These are phyloP conservation scores for Tuber melanosporum DNA, from an alignment of 495 filamentous ascomycete species.

Conservation along the genomic window DNA sequence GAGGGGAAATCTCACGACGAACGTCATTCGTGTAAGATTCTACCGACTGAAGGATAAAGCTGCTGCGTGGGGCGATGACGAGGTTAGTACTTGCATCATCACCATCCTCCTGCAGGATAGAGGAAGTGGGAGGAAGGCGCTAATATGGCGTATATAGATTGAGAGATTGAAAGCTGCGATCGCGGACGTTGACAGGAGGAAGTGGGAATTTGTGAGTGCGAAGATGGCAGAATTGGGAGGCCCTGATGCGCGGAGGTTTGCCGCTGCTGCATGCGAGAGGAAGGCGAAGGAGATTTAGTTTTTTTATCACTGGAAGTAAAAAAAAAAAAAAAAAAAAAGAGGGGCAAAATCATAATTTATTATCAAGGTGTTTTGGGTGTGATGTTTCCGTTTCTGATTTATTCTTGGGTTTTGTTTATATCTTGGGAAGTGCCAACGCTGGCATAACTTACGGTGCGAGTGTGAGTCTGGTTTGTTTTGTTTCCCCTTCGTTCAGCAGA, in stretches of 20 bases:
- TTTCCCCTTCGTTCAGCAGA: background rate
- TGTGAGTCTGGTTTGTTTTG: background rate
- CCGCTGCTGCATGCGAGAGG: slow-evolving; percentile 10
- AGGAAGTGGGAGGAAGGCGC: background rate
- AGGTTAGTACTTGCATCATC: slow-evolving; percentile 3
- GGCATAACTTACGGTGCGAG: background rate
- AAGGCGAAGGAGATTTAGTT: background rate
- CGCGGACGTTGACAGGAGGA: slow-evolving; percentile 10
- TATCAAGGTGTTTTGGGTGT: background rate
- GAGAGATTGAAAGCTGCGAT: slow-evolving; percentile 11
- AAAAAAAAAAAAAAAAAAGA: background rate
- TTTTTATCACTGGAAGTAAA: background rate
- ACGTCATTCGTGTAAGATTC: slow-evolving; percentile 3
- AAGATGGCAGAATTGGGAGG: slow-evolving; percentile 10
- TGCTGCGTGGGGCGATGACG: slow-evolving; percentile 11
- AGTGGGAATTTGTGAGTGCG: slow-evolving; percentile 10
- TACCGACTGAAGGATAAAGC: slow-evolving; percentile 5
- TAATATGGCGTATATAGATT: slow-evolving; percentile 1
- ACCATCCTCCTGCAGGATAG: background rate
- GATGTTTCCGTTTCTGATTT: background rate
- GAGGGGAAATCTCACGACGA: slow-evolving; percentile 6
- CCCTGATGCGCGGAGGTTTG: background rate
- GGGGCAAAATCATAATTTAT: background rate
- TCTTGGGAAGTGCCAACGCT: background rate
- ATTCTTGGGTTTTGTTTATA: background rate